A percentile compares a stretch with the other conserved stretches of the same genome.
Evolutionary conservation across 805 yeast species (phyloP).

Genomic region (Nakazawaea holstii): DNA sequence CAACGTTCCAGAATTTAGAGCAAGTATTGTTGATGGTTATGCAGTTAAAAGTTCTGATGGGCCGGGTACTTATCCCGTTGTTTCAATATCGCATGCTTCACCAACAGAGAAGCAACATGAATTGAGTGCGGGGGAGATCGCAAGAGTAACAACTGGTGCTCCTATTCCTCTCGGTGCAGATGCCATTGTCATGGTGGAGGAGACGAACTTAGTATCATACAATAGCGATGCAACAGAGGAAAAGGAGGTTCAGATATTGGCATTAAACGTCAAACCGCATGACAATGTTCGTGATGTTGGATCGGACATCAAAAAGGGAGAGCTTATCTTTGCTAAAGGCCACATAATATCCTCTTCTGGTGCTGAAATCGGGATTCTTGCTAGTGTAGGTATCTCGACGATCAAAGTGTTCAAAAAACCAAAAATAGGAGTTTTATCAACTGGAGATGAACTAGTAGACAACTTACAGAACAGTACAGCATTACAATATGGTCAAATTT

Average conservation of each 20-base stretch:
- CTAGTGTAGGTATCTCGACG: constrained; percentile 36
- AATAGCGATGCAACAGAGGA: constrained; percentile 38
- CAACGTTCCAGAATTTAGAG: constrained; percentile 44
- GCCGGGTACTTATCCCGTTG: constrained; percentile 37
- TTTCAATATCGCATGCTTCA: constrained; percentile 36
- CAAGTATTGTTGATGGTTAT: constrained; percentile 53
- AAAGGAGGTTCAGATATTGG: constrained; percentile 31
- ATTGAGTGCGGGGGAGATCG: constrained; percentile 27
- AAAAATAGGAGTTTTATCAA: constrained; percentile 39
- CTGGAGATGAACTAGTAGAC: constrained; percentile 47
- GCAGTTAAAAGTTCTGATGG: constrained; percentile 42
- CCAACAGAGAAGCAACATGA: constrained; percentile 17
- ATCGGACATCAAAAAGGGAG: constrained; percentile 38
- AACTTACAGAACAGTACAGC: constrained; percentile 17
- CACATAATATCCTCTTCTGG: constrained; percentile 33
- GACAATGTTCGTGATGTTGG: constrained; percentile 46
- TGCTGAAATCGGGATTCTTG: constrained; percentile 45
- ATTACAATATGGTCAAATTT: constrained; percentile 37
- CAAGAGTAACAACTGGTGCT: constrained; percentile 52
- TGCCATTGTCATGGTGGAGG: constrained; percentile 52
- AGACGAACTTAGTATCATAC: constrained; percentile 32
- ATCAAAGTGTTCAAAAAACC: constrained; percentile 38
- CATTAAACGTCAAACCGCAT: constrained; percentile 29
- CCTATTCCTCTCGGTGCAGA: constrained; percentile 50
- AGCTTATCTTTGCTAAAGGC: constrained; percentile 30